Evolutionary conservation across 805 yeast species (phyloP), one percentile per base, ranked within the genome.

Genomic region (Kuraishia capsulata): DNA sequence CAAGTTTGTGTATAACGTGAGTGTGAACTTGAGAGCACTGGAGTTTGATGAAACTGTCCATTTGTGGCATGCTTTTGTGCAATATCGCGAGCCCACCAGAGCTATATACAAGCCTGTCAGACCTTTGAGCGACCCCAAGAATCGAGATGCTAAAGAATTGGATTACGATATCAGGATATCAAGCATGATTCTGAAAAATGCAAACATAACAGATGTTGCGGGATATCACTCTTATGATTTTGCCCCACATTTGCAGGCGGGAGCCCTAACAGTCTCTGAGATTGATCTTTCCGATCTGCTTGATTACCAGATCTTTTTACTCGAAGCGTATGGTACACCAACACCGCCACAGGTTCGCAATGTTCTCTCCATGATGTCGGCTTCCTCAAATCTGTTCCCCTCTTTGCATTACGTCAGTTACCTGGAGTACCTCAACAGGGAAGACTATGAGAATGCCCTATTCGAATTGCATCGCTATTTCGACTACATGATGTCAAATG

Each of bases 401-500:
- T 59, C 72, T 0, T 53, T 70, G 19, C 71, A 77, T 48, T 80
- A 79, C 47, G 64, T 82, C 34, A 67, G 65, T 35, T 82, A 79
- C 47, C 61, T 83, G 20, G 81, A 80, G 46, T 67, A 69, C 42
- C 67, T 79, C 49, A 66, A 68, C 39, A 65, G 57, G 10, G 72
- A 76, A 4, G 83, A 84, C 49, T 82, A 80, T 48, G 81, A 71
- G 45, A 73, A 70, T 1, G 71, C 79, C 0, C 68, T 71, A 55
- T 62, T 79, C 59, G 61, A 78, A 49, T 53, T 84, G 48, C 76
- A 74, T 49, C 55, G 73, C 32, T 75, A 72, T 44, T 84, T 79
- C 53, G 94, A 84, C 55, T 81, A 83, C 49, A 76, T 81, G 77
- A 76, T 82, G 57, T 76, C 87, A 8, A 73, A 70, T 41, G 71